Evolutionary conservation across 345 rosid species (phyloP), one percentile per base, ranked within the genome.

Genomic region (Linum tenue): DNA sequence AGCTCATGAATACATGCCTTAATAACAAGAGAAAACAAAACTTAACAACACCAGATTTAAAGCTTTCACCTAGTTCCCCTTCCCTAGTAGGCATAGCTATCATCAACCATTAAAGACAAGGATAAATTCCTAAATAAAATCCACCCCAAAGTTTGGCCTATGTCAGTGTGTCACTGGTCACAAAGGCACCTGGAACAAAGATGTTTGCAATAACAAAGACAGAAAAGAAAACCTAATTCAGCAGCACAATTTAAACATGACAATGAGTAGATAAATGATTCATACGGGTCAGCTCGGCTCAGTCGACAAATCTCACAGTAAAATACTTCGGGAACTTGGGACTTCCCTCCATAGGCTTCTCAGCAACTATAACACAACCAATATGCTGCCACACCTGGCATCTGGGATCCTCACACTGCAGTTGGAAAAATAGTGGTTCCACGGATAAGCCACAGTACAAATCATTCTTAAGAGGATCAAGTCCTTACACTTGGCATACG

Each of bases 271-370:
- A 50, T 62, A 44, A 36, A 64, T 48, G 48, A 70, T 70, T 70
- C 99, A n/a, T 85, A 94, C 99, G 97, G 99, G 73, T 94, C 99
- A 74, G 96, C 95, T 60, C 96, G 88, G 69, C 79, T 76, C 65
- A 95, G 95, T 64, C 99, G 88, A 71, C 96, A 91, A 63, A 84
- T 70, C 77, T 91, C 98, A 70, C 99, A 94, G 64, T 82, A 90
- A 77, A 85, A 94, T 64, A 76, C 40, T 43, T 91, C 92, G 39
- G 96, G 96, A 76, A 79, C 59, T 35, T 76, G 86, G 11, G 87
- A 75, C 16, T 79, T 64, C 82, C 89, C 62, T 94, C 92, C 78
- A 69, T 67, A 44, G 87, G 84, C 73, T 84, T 91, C 68, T 90
- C 95, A 39, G 92, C 86, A 69, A 90, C 72, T 64, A 85, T 42